These are phyloP conservation scores for Neodidymelliopsis sp. DNA, from an alignment of 2,329 filamentous ascomycete genomes.

Conservation along the genomic window DNA sequence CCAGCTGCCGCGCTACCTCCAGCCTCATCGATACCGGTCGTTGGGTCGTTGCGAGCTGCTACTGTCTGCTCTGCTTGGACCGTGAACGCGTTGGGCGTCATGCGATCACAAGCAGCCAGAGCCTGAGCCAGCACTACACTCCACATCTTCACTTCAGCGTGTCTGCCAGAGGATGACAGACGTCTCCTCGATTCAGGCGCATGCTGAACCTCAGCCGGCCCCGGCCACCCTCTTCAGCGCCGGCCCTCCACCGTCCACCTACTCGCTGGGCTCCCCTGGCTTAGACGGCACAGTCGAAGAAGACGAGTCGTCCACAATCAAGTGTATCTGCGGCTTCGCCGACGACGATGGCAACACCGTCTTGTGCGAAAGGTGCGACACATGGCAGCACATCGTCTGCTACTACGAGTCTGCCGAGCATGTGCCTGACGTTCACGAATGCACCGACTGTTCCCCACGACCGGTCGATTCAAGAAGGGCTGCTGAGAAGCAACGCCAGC, in stretches of 20 bases:
- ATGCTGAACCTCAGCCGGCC: slow-evolving; percentile 54
- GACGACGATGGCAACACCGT: slow-evolving; percentile 99
- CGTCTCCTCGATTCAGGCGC: slow-evolving; percentile 50
- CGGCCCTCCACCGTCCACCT: slow-evolving; percentile 41
- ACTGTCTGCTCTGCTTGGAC: slow-evolving; percentile 35
- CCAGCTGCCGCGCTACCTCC: slow-evolving; percentile 15
- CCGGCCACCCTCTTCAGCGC: slow-evolving; percentile 43
- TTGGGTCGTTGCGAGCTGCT: slow-evolving; percentile 35
- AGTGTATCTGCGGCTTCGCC: slow-evolving; percentile 92
- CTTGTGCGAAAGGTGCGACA: slow-evolving; percentile 93
- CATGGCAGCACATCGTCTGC: slow-evolving; percentile 98
- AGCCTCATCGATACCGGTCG: slow-evolving; percentile 29
- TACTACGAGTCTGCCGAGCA: slow-evolving; percentile 82
- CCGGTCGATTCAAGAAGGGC: slow-evolving; percentile 77
- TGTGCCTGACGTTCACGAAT: slow-evolving; percentile 81
- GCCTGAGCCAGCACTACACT: slow-evolving; percentile 46
- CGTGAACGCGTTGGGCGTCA: slow-evolving; percentile 50
- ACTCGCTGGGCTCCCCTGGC: slow-evolving; percentile 46
- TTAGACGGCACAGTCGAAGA: slow-evolving; percentile 58
- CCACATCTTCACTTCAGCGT: slow-evolving; percentile 29
- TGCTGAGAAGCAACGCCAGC: slow-evolving; percentile 71
- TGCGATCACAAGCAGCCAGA: slow-evolving; percentile 50
- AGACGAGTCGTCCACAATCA: slow-evolving; percentile 91
- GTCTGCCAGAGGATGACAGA: slow-evolving; percentile 53
- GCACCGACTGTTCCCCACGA: slow-evolving; percentile 85